These are phyloP conservation scores for Friedmanniomyces simplex DNA, from an alignment of 495 filamentous ascomycete species.

Conservation along the genomic window DNA sequence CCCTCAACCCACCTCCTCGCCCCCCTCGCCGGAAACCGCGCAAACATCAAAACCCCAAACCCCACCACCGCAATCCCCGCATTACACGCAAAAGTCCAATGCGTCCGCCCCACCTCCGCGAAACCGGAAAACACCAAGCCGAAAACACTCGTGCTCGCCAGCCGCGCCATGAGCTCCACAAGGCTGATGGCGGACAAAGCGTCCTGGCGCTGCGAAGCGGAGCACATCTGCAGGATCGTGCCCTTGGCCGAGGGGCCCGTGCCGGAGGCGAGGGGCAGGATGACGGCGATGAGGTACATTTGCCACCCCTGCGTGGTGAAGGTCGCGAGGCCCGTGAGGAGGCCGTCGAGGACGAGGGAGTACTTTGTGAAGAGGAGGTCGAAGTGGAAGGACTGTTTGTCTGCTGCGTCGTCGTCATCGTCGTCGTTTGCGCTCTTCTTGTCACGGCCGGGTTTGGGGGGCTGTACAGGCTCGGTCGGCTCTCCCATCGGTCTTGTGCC, in stretches of 20 bases:
- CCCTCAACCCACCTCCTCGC: conserved; percentile 27
- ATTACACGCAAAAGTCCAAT: conserved; percentile 46
- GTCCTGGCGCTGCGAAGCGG: conserved; percentile 37
- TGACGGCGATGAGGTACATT: conserved; percentile 40
- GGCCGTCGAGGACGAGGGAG: conserved; percentile 42
- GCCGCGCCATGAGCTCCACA: conserved; percentile 43
- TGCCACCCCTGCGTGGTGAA: conserved; percentile 44
- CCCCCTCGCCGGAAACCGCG: conserved; percentile 37
- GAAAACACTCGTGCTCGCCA: conserved; percentile 43
- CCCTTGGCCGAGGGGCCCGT: conserved; percentile 48
- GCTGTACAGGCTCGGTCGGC: conserved; percentile 33
- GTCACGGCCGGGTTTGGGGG: conserved; percentile 27
- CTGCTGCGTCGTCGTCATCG: conserved; percentile 24
- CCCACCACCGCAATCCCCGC: conserved; percentile 42
- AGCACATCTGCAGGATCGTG: conserved; percentile 46
- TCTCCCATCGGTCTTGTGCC: conserved; percentile 19
- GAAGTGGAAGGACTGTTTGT: conserved; percentile 35
- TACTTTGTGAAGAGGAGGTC: conserved; percentile 45
- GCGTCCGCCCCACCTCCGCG: conserved; percentile 37
- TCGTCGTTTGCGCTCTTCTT: no score
- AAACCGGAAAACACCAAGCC: conserved; percentile 44
- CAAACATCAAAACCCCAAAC: conserved; percentile 37
- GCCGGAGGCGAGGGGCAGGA: conserved; percentile 45
- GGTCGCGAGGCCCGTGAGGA: conserved; percentile 40
- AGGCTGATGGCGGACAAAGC: conserved; percentile 47